These are phyloP conservation scores for Syzygium aromaticum DNA, from an alignment of 345 rosid genomes.

Conservation along the genomic window DNA sequence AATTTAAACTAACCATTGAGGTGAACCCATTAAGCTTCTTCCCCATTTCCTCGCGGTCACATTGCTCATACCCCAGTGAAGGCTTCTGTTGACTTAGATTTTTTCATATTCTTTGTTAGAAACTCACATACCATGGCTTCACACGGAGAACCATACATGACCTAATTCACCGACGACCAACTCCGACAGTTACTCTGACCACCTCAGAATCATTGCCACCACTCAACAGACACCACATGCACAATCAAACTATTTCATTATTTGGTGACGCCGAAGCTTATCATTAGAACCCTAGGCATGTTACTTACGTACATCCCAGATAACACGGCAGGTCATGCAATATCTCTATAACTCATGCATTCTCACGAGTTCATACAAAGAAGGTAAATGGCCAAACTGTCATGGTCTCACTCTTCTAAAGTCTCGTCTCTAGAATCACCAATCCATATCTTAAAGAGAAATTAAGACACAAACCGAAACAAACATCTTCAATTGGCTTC, in stretches of 20 bases:
- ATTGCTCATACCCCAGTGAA: background rate
- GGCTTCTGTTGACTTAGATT: background rate
- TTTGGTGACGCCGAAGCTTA: background rate
- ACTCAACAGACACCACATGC: background rate
- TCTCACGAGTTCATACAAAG: background rate
- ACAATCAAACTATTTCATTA: background rate
- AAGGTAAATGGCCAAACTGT: background rate
- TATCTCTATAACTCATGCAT: background rate
- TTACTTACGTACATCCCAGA: background rate
- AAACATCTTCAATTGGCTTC: background rate
- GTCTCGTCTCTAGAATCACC: background rate
- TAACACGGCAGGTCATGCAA: background rate
- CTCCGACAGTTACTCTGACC: background rate
- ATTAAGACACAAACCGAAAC: no score
- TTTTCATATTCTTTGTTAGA: background rate
- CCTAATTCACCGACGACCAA: background rate
- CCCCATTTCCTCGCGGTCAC: background rate
- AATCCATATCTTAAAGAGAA: no score
- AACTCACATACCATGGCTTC: background rate
- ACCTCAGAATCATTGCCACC: background rate
- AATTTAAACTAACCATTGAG: background rate
- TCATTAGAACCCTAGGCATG: background rate
- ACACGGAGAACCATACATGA: background rate
- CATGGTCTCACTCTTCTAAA: background rate
- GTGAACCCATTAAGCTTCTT: background rate